A percentile compares a stretch with the other conserved stretches of the same genome.
Evolutionary conservation across 2,329 filamentous ascomycete genomes (phyloP).

Genomic region (Apiospora kogelbergensis): DNA sequence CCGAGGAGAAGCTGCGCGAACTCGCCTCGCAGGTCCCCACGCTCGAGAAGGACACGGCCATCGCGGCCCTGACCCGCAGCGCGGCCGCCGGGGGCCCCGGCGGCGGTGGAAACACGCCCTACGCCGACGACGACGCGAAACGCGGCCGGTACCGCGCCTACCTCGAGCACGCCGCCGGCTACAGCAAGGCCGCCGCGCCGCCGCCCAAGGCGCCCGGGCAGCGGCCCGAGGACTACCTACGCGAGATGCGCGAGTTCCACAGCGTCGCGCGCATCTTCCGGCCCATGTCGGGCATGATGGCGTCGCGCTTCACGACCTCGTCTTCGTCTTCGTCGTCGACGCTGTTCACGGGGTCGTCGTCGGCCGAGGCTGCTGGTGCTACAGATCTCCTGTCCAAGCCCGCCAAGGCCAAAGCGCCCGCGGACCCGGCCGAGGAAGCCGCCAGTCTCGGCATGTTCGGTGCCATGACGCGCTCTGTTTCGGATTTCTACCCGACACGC

Average conservation of each 20-base stretch:
- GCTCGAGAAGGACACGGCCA: constrained; percentile 65
- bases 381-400: constrained; percentile 24
- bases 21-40: constrained; percentile 60
- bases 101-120: constrained; percentile 61
- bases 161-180: constrained; percentile 73
- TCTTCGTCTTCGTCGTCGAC: constrained; percentile 22
- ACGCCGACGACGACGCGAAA: constrained; percentile 79
- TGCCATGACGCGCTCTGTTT: constrained; percentile 71
- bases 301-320: constrained; percentile 81
- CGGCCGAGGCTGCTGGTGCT: not conserved
- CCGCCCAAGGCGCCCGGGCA: constrained; percentile 36
- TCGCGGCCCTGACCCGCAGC: constrained; percentile 67
- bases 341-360: not conserved
- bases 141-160: constrained; percentile 78
- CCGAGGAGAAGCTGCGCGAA: constrained; percentile 61
- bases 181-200: constrained; percentile 54
- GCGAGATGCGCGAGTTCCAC: constrained; percentile 76
- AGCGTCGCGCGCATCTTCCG: constrained; percentile 74
- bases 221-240: constrained; percentile 71
- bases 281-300: constrained; percentile 90
- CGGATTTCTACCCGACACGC: constrained; percentile 76
- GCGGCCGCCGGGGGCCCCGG: constrained; percentile 60
- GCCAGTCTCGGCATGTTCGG: constrained; percentile 93
- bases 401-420: constrained; percentile 50
- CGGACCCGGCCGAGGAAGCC: constrained; percentile 81